Conservation (phyloP, 768 basidiomycete genomes). For the Suillus occidentalis region DNA sequence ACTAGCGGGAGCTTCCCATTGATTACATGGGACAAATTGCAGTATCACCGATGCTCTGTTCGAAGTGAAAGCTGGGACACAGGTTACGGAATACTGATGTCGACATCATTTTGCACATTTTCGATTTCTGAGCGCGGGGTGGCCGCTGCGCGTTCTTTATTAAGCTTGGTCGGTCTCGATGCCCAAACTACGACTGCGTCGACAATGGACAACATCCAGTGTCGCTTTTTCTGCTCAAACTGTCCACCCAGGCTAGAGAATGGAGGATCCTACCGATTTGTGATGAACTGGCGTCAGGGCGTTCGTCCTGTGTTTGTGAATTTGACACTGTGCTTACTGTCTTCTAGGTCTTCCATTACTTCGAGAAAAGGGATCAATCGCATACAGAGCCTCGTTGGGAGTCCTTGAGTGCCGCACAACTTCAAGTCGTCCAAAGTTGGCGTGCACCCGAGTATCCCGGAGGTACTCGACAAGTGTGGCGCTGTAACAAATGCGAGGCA, state of each 20-base stretch:
- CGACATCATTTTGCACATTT: background rate
- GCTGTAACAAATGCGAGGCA: background rate
- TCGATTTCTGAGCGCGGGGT: background rate
- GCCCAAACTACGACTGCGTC: background rate
- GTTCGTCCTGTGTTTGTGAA: background rate
- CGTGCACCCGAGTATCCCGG: background rate
- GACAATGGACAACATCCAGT: background rate
- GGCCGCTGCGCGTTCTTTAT: background rate
- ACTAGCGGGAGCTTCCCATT: background rate
- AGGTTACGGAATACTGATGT: too few species aligned
- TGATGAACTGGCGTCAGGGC: background rate
- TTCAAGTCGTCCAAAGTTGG: background rate
- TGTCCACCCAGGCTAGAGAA: background rate
- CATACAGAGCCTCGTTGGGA: conserved; percentile 3
- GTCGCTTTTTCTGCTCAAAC: background rate
- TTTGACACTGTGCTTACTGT: background rate
- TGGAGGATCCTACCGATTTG: background rate
- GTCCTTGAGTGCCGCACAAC: background rate
- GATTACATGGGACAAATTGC: background rate
- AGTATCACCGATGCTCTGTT: background rate
- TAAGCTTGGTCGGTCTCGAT: background rate
- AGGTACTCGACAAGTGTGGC: background rate
- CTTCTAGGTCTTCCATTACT: conserved; percentile 4
- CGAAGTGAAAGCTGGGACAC: background rate
- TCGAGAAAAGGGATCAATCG: background rate